Evolutionary conservation across 352 stramenopile species (phyloP).

Genomic region (Phytophthora meadii): DNA sequence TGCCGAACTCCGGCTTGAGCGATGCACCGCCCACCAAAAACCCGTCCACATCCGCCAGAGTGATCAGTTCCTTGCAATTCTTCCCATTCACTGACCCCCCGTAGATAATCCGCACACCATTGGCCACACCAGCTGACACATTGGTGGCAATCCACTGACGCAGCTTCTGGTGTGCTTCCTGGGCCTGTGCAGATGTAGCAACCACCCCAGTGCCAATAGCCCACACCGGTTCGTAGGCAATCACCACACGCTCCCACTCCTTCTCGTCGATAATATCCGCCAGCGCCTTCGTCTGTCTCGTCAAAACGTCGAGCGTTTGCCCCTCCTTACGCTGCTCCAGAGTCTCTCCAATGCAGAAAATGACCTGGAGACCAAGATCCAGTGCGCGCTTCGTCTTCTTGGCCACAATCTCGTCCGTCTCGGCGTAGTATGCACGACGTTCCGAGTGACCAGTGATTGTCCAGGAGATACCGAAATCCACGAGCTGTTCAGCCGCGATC

Average conservation of each 20-base stretch:
- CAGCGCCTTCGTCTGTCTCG: conserved; percentile 95
- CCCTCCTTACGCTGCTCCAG: conserved; percentile 89
- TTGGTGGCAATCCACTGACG: conserved; percentile 77
- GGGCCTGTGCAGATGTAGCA: conserved; percentile 95
- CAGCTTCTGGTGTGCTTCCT: conserved; percentile 91
- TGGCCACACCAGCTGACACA: conserved; percentile 74
- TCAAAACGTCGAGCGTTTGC: conserved; percentile 94
- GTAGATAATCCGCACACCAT: conserved; percentile 90
- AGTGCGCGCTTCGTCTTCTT: conserved; percentile 93
- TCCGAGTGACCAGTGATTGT: conserved; percentile 94
- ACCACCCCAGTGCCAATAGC: conserved; percentile 97
- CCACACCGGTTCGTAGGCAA: conserved; percentile 98
- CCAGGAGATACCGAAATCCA: conserved; percentile 82
- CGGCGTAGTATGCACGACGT: conserved; percentile 90
- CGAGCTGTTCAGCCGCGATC: conserved; percentile 91
- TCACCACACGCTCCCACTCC: conserved; percentile 87
- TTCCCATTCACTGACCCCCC: conserved; percentile 93
- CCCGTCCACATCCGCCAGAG: conserved; percentile 87
- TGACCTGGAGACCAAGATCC: conserved; percentile 90
- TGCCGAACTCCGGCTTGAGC: conserved; percentile 92
- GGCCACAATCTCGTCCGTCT: conserved; percentile 94
- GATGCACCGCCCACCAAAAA: conserved; percentile 96
- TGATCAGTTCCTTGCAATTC: conserved; percentile 92
- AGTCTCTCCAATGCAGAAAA: conserved; percentile 98
- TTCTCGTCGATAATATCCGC: conserved; percentile 85